Conservation (phyloP, 2,329 filamentous ascomycete genomes). For the Colletotrichum zoysiae region DNA sequence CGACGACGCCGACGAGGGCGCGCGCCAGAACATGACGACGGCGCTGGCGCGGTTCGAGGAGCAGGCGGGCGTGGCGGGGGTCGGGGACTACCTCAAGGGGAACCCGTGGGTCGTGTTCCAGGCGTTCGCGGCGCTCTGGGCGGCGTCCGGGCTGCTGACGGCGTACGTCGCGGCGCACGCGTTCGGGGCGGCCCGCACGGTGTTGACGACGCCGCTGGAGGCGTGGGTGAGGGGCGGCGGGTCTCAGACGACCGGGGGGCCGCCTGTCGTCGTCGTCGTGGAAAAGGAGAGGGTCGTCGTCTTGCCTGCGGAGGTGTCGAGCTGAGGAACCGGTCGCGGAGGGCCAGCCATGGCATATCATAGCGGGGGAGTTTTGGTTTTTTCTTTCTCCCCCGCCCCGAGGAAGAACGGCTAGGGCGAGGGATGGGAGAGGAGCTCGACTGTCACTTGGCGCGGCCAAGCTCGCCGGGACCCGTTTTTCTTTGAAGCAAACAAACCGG, state of each 20-base stretch:
- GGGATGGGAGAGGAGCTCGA: background rate
- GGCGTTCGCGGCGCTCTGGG: slow-evolving; percentile 5
- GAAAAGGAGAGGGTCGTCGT: slow-evolving; percentile 18
- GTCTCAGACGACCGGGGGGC: background rate
- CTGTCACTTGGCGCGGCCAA: background rate
- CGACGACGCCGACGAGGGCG: slow-evolving; percentile 4
- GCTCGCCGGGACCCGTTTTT: background rate
- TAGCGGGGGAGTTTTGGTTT: background rate
- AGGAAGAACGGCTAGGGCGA: background rate
- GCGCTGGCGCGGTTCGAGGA: slow-evolving; percentile 26
- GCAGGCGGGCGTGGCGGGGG: slow-evolving; percentile 2
- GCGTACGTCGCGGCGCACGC: slow-evolving; percentile 24
- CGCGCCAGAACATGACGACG: slow-evolving; percentile 16
- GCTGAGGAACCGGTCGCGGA: background rate
- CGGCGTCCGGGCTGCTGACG: slow-evolving; percentile 11
- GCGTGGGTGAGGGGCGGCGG: slow-evolving; percentile 12
- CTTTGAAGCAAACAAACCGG: background rate
- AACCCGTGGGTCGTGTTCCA: slow-evolving; percentile 25
- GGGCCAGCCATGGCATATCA: background rate
- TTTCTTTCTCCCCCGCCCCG: background rate
- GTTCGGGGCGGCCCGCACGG: slow-evolving; percentile 24
- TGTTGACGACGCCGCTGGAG: slow-evolving; percentile 35
- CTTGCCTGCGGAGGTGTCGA: background rate
- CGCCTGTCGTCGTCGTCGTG: background rate
- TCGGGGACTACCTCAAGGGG: slow-evolving; percentile 14